Conservation (phyloP, 1,284 basidiomycete genomes). For the Anthracocystis walkeri region DNA sequence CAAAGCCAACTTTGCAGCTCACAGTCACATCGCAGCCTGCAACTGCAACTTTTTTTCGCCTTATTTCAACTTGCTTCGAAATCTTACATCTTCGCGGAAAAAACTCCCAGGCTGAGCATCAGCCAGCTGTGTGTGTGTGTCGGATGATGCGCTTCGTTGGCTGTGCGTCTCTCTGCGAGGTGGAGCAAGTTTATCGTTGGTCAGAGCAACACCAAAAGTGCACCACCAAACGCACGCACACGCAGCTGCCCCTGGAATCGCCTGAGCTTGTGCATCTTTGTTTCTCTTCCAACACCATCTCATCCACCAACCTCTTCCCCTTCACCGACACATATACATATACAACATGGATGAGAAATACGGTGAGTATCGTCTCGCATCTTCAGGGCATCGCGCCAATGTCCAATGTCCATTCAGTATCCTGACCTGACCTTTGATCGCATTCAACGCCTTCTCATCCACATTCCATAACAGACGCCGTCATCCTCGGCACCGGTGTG, state of each 20-base stretch:
- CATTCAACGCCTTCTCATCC: conserved; percentile 1
- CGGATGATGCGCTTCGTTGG: too few relatives aligned
- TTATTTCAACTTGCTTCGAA: too few relatives aligned
- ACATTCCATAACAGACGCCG: conserved; percentile 50
- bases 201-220: conserved; percentile 13
- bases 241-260: conserved; percentile 4
- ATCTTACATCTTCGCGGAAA: too few relatives aligned
- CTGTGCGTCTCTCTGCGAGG: not conserved
- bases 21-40: too few relatives aligned
- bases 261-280: not conserved
- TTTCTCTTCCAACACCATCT: conserved; percentile 1
- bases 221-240: conserved; percentile 2
- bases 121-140: too few relatives aligned
- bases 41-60: too few relatives aligned
- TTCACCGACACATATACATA: not conserved
- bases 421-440: conserved; percentile 1
- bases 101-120: too few relatives aligned
- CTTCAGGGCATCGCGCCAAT: not conserved
- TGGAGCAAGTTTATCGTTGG: not conserved
- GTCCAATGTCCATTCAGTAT: not conserved
- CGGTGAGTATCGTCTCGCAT: conserved; percentile 37
- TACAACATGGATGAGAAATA: conserved; percentile 64
- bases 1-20: too few relatives aligned
- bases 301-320: not conserved
- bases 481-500: conserved; percentile 83